Evolutionary conservation across 2,329 filamentous ascomycete species (phyloP).

Genomic region (Elsinoe fawcettii): DNA sequence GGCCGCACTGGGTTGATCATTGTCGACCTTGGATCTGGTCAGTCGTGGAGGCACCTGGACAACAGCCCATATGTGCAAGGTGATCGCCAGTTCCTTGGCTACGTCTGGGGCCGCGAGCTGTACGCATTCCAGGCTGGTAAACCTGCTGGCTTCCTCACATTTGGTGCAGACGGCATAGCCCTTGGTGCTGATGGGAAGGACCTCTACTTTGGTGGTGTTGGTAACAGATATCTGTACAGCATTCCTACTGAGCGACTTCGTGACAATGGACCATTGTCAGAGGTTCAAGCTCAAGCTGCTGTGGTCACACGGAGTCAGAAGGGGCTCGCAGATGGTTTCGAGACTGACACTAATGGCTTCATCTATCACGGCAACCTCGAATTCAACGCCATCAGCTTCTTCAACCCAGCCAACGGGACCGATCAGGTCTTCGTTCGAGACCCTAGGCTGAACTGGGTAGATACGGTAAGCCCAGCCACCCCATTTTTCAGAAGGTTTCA

Average conservation of each 20-base stretch:
- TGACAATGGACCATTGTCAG: conserved; percentile 32
- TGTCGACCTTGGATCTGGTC: conserved; percentile 43
- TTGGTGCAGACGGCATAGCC: conserved; percentile 46
- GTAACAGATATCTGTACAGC: conserved; percentile 38
- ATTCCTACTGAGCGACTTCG: conserved; percentile 39
- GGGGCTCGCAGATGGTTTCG: conserved; percentile 46
- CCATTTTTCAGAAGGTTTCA: not conserved
- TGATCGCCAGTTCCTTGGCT: conserved; percentile 40
- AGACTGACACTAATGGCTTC: conserved; percentile 43
- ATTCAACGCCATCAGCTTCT: conserved; percentile 41
- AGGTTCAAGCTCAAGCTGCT: conserved; percentile 38
- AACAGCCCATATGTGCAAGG: conserved; percentile 35
- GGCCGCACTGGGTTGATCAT: conserved; percentile 45
- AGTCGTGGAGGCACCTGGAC: conserved; percentile 45
- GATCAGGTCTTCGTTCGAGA: conserved; percentile 39
- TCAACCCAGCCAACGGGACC: conserved; percentile 40
- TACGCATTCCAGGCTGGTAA: conserved; percentile 35
- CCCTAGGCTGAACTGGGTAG: conserved; percentile 43
- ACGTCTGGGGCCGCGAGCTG: conserved; percentile 42
- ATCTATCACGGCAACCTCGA: conserved; percentile 47
- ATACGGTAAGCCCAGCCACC: conserved; percentile 31
- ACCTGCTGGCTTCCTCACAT: conserved; percentile 33
- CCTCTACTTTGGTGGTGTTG: conserved; percentile 41
- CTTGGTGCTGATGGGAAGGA: conserved; percentile 42
- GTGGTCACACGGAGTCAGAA: conserved; percentile 41